phyloP scores from a whole-genome alignment of 2,329 filamentous ascomycete genomes.

The Onygena corvina region DNA sequence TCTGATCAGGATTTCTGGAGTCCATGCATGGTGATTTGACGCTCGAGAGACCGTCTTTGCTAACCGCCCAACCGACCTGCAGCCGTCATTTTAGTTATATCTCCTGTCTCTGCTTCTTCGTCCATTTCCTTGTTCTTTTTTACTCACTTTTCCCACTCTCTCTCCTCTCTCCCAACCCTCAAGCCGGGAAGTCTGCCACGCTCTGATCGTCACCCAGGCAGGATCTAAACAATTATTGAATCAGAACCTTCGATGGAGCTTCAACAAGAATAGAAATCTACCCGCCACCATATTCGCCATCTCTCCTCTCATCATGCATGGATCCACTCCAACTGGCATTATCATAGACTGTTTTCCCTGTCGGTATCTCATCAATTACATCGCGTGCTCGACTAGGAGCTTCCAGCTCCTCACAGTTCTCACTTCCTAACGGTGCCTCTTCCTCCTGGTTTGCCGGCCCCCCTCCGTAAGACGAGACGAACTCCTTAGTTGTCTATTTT shows the following conservation, averaged over 20 bases:
- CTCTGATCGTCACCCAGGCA: conserved; percentile 1
- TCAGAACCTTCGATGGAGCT: background rate
- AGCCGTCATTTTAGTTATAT: background rate
- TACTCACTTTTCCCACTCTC: background rate
- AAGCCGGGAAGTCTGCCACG: background rate
- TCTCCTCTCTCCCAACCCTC: background rate
- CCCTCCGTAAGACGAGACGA: conserved; percentile 1
- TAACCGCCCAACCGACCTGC: background rate
- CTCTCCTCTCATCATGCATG: conserved; percentile 4
- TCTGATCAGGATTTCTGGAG: background rate
- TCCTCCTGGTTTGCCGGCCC: background rate
- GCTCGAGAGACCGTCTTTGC: conserved; percentile 2
- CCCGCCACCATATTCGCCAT: conserved; percentile 5
- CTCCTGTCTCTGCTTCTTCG: background rate
- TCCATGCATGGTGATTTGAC: conserved; percentile 3
- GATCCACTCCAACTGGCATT: conserved; percentile 3
- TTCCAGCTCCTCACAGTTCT: background rate
- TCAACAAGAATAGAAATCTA: conserved; percentile 4
- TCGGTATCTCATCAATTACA: background rate
- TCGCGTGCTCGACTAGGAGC: background rate
- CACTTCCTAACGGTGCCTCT: background rate
- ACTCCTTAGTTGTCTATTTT: background rate
- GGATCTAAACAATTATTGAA: conserved; percentile 4
- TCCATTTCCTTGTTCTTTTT: background rate
- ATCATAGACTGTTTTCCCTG: conserved; percentile 2